Evolutionary conservation across 345 rosid genomes (phyloP).

Genomic region (Salix caprea): DNA sequence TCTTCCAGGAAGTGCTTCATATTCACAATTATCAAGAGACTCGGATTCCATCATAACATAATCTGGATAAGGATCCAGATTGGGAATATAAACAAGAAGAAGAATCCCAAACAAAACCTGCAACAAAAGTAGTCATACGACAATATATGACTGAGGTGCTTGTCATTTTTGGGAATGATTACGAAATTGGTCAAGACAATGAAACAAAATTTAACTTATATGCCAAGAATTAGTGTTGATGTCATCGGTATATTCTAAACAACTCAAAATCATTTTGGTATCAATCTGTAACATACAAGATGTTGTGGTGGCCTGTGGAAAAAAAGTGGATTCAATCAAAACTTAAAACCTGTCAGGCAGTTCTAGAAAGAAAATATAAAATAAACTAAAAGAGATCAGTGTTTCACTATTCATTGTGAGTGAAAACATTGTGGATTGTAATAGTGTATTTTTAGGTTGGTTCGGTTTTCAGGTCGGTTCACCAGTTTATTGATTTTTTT

Average conservation of each 20-base stretch:
- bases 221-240: neutral
- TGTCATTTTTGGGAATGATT: neutral
- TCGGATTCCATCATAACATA: slow-evolving; percentile 21
- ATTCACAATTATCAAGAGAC: slow-evolving; percentile 17
- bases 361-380: neutral
- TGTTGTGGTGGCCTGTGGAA: neutral
- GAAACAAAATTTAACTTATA: neutral
- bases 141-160: neutral
- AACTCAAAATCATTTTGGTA: neutral
- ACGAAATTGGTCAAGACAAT: neutral
- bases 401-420: too few relatives aligned
- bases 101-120: slow-evolving; percentile 28
- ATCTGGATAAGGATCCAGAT: slow-evolving; percentile 28
- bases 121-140: neutral
- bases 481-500: too few relatives aligned
- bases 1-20: slow-evolving; percentile 26
- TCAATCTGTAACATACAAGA: neutral
- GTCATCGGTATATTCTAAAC: neutral
- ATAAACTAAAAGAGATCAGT: too few relatives aligned
- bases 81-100: slow-evolving; percentile 24
- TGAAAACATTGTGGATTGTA: too few relatives aligned
- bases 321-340: neutral
- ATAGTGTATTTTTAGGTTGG: too few relatives aligned
- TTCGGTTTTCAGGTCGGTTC: too few relatives aligned
- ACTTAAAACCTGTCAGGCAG: neutral